Evolutionary conservation across 257 asterid genomes (phyloP).

Genomic region (Linderniella brevidens): DNA sequence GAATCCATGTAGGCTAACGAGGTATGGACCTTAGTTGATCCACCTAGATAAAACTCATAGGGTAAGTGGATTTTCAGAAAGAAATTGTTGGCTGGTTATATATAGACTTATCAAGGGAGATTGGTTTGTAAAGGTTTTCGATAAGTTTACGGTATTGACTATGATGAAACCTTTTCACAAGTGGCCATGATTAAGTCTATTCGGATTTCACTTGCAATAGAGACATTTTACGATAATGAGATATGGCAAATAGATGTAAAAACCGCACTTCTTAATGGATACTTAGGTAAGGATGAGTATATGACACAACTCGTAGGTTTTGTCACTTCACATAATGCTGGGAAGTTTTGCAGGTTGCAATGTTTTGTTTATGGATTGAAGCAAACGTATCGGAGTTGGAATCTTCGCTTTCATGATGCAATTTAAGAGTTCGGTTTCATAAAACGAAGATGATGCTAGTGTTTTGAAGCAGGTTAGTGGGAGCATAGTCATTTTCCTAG

Average conservation of each 20-base stretch:
- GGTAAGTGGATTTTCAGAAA: not conserved
- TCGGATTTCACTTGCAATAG: not conserved
- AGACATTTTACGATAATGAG: not conserved
- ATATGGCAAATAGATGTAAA: not conserved
- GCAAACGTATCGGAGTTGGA: slow-evolving; percentile 3
- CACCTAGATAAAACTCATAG: not conserved
- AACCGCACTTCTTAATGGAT: not conserved
- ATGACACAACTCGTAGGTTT: slow-evolving; percentile 5
- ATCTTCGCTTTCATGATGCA: slow-evolving; percentile 1
- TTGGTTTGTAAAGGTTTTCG: slow-evolving; percentile 1
- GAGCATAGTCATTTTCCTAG: not conserved
- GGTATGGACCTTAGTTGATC: slow-evolving; percentile 4
- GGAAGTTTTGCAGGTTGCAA: not conserved
- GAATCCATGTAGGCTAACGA: slow-evolving; percentile 5
- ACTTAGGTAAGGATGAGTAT: not conserved
- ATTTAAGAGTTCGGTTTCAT: slow-evolving; percentile 3
- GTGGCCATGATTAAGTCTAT: slow-evolving; percentile 4
- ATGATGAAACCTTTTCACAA: slow-evolving; percentile 2
- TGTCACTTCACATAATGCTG: not conserved
- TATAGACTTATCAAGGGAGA: not conserved
- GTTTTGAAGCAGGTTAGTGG: not conserved
- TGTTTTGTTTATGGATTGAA: slow-evolving; percentile 1
- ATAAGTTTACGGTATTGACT: slow-evolving; percentile 1
- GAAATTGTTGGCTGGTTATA: not conserved
- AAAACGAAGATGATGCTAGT: slow-evolving; percentile 4